Base-by-base conservation (phyloP, 495 filamentous ascomycete genomes). In the Aspergillus sclerotiicarbonarius region DNA sequence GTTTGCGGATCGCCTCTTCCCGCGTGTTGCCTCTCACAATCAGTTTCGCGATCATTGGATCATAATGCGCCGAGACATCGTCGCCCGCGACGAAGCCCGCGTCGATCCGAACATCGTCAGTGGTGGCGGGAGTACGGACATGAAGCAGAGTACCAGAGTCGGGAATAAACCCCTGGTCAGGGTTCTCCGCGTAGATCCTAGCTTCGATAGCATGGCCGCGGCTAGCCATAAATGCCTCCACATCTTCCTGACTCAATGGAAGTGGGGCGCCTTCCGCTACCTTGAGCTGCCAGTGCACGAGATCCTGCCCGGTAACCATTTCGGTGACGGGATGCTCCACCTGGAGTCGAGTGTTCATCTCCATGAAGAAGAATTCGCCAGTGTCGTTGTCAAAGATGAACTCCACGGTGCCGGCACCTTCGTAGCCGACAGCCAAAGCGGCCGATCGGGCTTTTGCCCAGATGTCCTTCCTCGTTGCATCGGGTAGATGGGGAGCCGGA, bases 371-470 rank as follows among this genome's bases (percentile, higher is more conserved):
- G 73, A 98, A 98, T 45, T 92, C 81, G 8, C 88, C 90, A 0
- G 87, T 87, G 58, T 97, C 95, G 64, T 94, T 95, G 76, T 99
- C 95, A 56, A 99, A 92, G 57, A 99, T 99, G 71, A 97, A 98
- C 69, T 99, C 94, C 6, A 99, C 94, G 0, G 94, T 99, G 3
- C 94, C 94, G 19, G 94, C 94, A 19, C 94, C 95, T 65, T 95
- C 90, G 65, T 99, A 99, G 13, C 90, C 90, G 13, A 98, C 95
- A 2, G 94, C 93, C 45, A 91, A 71, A 1, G 94, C 94, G 13
- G 94, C 95, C 10, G 88, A 86, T 62, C 92, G 76, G 4, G 94
- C 94, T 74, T 98, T 98, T 39, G 87, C 86, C 95, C 95, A 98
- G 1, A 99, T 76, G 61, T 97, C 92, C 60, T 92, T 82, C 37